Conservation (phyloP, 495 filamentous ascomycete species). For the Xylaria bambusicola region DNA sequence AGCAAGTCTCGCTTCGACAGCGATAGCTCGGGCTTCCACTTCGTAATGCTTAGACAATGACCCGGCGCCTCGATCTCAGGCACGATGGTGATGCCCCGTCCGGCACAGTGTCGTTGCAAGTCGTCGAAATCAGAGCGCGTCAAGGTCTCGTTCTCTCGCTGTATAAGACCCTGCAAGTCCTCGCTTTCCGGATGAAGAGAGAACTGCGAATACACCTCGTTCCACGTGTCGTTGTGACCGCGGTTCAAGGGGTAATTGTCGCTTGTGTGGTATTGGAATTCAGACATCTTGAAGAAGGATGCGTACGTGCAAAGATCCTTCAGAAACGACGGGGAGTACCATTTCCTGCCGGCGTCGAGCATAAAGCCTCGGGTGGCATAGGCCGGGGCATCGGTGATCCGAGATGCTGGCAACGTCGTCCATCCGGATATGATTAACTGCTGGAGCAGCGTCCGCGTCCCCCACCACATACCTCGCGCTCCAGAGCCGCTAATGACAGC, state of each 20-base stretch:
- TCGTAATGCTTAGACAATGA: constrained; percentile 54
- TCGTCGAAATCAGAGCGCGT: constrained; percentile 50
- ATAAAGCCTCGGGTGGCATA: constrained; percentile 53
- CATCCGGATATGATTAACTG: constrained; percentile 39
- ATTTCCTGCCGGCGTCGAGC: constrained; percentile 59
- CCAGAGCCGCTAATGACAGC: constrained; percentile 42
- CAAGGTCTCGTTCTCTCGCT: constrained; percentile 52
- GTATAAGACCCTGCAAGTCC: constrained; percentile 44
- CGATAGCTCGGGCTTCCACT: constrained; percentile 58
- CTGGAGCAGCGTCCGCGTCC: constrained; percentile 55
- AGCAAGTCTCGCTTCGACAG: constrained; percentile 53
- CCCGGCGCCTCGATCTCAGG: constrained; percentile 60
- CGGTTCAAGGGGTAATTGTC: constrained; percentile 60
- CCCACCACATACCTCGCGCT: constrained; percentile 58
- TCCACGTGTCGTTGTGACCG: constrained; percentile 53
- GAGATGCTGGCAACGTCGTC: constrained; percentile 35
- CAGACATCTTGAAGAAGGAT: constrained; percentile 58
- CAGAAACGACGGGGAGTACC: constrained; percentile 54
- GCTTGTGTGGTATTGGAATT: constrained; percentile 60
- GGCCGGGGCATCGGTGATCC: constrained; percentile 46
- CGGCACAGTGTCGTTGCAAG: constrained; percentile 53
- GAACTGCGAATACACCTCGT: constrained; percentile 56
- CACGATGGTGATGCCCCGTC: constrained; percentile 54
- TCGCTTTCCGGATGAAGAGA: constrained; percentile 46
- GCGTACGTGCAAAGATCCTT: constrained; percentile 61